Evolutionary conservation across 225 moss, liverwort and hornwort genomes (phyloP), one percentile per base, ranked within the genome.

Genomic region (Bryoerythrophyllum caledonicum): DNA sequence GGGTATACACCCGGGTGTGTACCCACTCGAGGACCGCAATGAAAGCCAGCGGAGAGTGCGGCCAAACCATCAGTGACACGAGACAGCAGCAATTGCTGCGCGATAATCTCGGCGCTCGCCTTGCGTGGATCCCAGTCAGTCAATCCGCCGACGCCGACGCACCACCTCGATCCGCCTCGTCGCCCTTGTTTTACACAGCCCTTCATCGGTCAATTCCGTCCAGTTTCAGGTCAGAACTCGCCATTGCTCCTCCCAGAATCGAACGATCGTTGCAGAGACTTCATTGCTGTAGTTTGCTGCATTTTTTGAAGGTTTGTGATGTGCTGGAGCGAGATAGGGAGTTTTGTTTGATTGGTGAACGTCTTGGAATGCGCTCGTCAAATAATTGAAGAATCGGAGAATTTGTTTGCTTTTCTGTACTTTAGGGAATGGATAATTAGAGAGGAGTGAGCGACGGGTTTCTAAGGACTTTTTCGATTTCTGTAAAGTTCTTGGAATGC

Each of bases 51-150:
- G 51, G 13, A 20, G 38, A 16, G 15, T 24, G 51, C 30, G 56
- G 21, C 32, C 26, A 44, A 61, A 67, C 37, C n/a, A n/a, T 24
- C 6, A 46, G 49, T 12, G 35, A 32, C 44, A 44, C 61, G 21
- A 38, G 23, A 52, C 5, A 16, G 32, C 5, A 16, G 32, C 70
- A 63, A 70, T 70, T 55, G 53, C 41, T 64, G 60, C 60, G 44
- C 25, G 67, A 78, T 28, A 65, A 35, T 16, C 8, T 46, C 4
- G 19, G 20, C 34, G 30, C 65, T 38, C 63, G 38, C 72, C 74
- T 56, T 67, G 48, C 71, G 75, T 62, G 67, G 75, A 72, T 60
- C 63, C 8, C 67, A 19, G 0, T 67, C 79, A 28, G 66, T 10
- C 4, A 58, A 58, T 58, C 23, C 49, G 35, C 75, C 38, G 15